Evolutionary conservation across 2,329 filamentous ascomycete genomes (phyloP), one percentile per base, ranked within the genome.

Genomic region (Thermomyces lanuginosus): DNA sequence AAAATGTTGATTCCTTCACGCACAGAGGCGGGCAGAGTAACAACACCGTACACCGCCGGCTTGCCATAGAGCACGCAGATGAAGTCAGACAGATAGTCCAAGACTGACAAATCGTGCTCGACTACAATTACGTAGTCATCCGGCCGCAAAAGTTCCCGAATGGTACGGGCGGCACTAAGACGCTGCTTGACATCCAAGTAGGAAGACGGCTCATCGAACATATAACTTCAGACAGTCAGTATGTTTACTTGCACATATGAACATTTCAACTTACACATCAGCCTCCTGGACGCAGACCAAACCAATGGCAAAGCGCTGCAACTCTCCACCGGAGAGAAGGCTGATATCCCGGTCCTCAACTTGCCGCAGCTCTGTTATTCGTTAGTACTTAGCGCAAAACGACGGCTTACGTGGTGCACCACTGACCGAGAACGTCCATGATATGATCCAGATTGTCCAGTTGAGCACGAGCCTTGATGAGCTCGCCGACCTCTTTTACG

Each of bases 1-100:
- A 95, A 98, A 53, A 95, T 92, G 53, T 93, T 95, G 73, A 95
- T 93, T 57, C 84, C 89, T 70, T 98, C 89, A 49, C 89, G 82
- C 33, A 98, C 89, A 3, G 89, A 95, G 45, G 89, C 70, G 26
- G 89, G 89, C 12, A 95, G 70, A 14, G 89, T 95, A 25, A 98
- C 89, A 26, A 98, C 89, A 73, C 89, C 89, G 45, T 98, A 98
- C 23, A 93, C 75, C 24, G 89, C 89, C 19, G 89, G 89, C 58
- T 78, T 75, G 42, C 89, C 91, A 58, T 98, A 98, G 7, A 98
- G 75, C 34, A 93, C 82, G 51, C 89, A 98, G 46, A 98, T 82
- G 56, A 89, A 98, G 58, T 98, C 89, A 30, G 89, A 98, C 30
- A 98, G 80, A 49, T 98, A 98, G 57, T 98, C 91, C 23, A 98